A percentile compares a stretch with the other conserved stretches of the same genome.
Evolutionary conservation across 2,329 filamentous ascomycete genomes (phyloP).

Genomic region (Sporothrix pallida): DNA sequence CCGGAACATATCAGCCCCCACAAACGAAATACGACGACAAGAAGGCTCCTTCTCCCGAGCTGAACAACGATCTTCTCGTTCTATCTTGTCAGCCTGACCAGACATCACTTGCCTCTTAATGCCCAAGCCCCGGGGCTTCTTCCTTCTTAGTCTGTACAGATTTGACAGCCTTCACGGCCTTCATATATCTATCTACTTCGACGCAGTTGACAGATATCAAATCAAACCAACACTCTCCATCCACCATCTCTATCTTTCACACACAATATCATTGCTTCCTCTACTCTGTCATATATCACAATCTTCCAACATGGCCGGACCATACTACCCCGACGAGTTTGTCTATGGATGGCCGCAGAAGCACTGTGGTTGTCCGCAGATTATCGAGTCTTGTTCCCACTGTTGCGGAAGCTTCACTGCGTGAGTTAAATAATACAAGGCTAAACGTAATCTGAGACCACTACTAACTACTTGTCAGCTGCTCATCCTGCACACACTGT

Average conservation of each 20-base stretch:
- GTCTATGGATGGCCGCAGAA: conserved; percentile 36
- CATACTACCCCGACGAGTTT: conserved; percentile 33
- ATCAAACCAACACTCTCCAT: no score
- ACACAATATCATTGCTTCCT: background rate
- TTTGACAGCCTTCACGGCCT: no score
- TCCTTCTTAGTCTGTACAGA: no score
- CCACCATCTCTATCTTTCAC: background rate
- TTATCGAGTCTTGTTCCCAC: conserved; percentile 35
- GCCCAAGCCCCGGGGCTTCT: background rate
- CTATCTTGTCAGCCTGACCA: background rate
- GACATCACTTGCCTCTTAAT: background rate
- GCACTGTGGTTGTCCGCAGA: conserved; percentile 35
- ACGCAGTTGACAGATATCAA: background rate
- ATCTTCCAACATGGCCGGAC: conserved; percentile 18
- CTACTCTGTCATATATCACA: background rate
- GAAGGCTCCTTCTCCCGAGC: background rate
- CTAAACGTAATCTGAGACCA: background rate
- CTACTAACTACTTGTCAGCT: conserved; percentile 2
- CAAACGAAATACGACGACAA: background rate
- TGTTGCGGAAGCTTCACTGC: conserved; percentile 37
- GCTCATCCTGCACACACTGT: conserved; percentile 34
- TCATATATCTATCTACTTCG: background rate
- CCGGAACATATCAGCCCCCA: no score
- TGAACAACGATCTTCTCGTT: background rate
- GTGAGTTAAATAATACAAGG: conserved; percentile 25